Evolutionary conservation across 169 alveolate species (phyloP).

Genomic region (Plasmodium chabaudi): DNA sequence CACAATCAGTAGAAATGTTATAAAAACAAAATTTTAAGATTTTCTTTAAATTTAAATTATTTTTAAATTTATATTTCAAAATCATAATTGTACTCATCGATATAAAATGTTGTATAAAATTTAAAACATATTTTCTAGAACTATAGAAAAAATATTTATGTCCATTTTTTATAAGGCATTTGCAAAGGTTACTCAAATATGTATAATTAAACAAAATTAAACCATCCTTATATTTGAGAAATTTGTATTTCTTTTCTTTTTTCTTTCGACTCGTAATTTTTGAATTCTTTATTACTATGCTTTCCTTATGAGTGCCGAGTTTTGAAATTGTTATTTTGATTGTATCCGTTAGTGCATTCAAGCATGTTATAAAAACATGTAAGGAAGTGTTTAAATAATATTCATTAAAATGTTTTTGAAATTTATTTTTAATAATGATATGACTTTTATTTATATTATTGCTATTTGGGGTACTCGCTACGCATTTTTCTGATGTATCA

Average conservation of each 20-base stretch:
- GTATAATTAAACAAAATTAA: constrained; percentile 16
- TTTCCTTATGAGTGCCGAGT: not conserved
- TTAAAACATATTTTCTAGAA: constrained; percentile 35
- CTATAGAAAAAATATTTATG: constrained; percentile 51
- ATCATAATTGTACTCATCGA: constrained; percentile 29
- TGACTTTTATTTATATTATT: not conserved
- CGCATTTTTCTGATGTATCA: not conserved
- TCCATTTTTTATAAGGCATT: constrained; percentile 28
- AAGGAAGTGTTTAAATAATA: constrained; percentile 49
- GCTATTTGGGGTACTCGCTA: not conserved
- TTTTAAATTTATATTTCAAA: constrained; percentile 30
- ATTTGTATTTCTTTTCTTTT: not conserved
- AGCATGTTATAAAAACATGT: constrained; percentile 33
- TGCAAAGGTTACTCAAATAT: constrained; percentile 32
- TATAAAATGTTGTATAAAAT: constrained; percentile 42
- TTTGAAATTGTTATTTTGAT: constrained; percentile 30
- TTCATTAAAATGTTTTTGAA: constrained; percentile 51
- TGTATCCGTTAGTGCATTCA: constrained; percentile 32
- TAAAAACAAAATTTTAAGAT: constrained; percentile 42
- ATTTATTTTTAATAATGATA: constrained; percentile 20
- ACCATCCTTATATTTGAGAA: constrained; percentile 1
- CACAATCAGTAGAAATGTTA: constrained; percentile 46
- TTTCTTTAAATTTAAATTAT: constrained; percentile 18
- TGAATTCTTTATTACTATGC: constrained; percentile 20
- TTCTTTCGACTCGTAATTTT: constrained; percentile 30